Conservation (phyloP, 495 filamentous ascomycete genomes). For the Staphylotrichum longicolle region DNA sequence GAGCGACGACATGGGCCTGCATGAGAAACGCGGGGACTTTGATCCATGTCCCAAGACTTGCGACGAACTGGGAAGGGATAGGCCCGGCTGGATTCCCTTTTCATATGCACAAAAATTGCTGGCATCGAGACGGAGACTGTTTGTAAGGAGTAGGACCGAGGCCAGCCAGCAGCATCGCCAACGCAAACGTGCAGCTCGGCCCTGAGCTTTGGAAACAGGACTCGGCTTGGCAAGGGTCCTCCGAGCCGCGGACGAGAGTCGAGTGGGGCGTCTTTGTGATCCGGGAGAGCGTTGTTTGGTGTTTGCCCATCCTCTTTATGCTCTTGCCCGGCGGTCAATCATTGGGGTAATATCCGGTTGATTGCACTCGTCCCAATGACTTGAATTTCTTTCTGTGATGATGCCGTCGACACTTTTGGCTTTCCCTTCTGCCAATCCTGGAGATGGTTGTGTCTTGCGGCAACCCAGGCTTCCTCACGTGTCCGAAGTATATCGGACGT, state of each 20-base stretch:
- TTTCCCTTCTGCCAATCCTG: too few relatives aligned
- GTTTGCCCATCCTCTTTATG: slow-evolving; percentile 26
- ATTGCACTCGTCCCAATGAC: neutral
- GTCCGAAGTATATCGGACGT: too few relatives aligned
- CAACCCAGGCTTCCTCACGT: too few relatives aligned
- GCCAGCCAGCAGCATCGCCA: slow-evolving; percentile 1
- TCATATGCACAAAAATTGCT: neutral
- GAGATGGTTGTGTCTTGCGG: too few relatives aligned
- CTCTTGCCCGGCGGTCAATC: slow-evolving; percentile 27
- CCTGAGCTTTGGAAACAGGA: neutral
- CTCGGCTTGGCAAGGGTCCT: slow-evolving; percentile 14
- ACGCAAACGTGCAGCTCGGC: slow-evolving; percentile 8
- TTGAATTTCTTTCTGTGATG: too few relatives aligned
- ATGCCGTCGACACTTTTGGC: too few relatives aligned
- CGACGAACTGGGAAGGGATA: slow-evolving; percentile 13
- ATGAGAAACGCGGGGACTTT: slow-evolving; percentile 11
- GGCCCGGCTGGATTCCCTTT: neutral
- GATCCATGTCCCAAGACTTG: neutral
- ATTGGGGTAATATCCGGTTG: slow-evolving; percentile 16
- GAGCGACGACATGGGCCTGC: slow-evolving; percentile 1
- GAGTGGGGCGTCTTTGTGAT: neutral
- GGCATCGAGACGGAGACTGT: too few relatives aligned
- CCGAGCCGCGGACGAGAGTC: neutral
- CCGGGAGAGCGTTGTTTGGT: slow-evolving; percentile 9
- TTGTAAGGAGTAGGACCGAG: neutral